Conservation (phyloP, 805 yeast genomes). For the Candida bentonensis region DNA sequence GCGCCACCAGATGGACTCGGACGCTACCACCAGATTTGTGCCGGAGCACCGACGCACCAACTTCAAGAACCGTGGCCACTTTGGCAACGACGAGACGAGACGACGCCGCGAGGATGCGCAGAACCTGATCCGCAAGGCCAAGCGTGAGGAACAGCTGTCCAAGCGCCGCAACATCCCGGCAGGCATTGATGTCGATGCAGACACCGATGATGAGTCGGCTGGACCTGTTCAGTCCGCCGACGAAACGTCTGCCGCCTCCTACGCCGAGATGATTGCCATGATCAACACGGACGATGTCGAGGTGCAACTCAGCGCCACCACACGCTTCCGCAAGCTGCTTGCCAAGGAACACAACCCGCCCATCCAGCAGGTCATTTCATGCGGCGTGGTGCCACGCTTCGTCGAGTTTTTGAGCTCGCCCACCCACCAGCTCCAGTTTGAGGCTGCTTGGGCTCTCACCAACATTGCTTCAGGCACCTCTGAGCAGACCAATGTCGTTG, state of each 20-base stretch:
- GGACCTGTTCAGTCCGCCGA: constrained; percentile 15
- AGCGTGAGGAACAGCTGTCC: constrained; percentile 86
- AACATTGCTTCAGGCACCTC: constrained; percentile 92
- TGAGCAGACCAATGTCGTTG: constrained; percentile 79
- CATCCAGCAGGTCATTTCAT: constrained; percentile 78
- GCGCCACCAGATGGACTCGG: constrained; percentile 76
- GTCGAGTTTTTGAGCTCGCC: constrained; percentile 68
- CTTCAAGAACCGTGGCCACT: constrained; percentile 88
- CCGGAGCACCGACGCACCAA: constrained; percentile 97
- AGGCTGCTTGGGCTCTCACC: constrained; percentile 99
- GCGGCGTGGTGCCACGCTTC: constrained; percentile 86
- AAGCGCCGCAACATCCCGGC: constrained; percentile 73
- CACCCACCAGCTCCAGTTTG: constrained; percentile 81
- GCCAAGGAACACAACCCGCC: constrained; percentile 95
- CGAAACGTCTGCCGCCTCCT: constrained; percentile 30
- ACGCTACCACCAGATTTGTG: constrained; percentile 67
- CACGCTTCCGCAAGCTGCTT: constrained; percentile 82
- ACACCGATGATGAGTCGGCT: constrained; percentile 34
- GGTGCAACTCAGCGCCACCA: constrained; percentile 74
- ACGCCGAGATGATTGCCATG: constrained; percentile 76
- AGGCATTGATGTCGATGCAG: constrained; percentile 34
- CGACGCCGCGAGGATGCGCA: constrained; percentile 97
- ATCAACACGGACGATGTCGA: constrained; percentile 65
- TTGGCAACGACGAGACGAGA: constrained; percentile 89
- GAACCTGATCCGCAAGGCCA: constrained; percentile 90